Evolutionary conservation across 2,329 filamentous ascomycete genomes (phyloP), one percentile per base, ranked within the genome.

Genomic region (Fusarium chuoi): DNA sequence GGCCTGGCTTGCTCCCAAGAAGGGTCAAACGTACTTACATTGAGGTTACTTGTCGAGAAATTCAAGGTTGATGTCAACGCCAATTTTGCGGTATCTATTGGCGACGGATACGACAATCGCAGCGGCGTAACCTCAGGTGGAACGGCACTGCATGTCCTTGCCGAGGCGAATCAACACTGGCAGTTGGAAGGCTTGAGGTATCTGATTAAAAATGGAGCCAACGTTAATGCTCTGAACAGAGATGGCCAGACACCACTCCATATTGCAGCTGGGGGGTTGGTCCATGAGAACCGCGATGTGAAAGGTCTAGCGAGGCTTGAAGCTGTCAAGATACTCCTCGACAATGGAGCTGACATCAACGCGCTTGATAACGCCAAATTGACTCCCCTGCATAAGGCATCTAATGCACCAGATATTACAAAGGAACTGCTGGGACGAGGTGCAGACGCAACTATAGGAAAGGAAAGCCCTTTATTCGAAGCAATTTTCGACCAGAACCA

Each of bases 81-180:
- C 1, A 68, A 24, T 2, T 58, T 20, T 26, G 65, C 58, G 6
- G 28, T 30, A 14, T 4, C 3, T 3, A 30, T 24, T 3, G 20
- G 11, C 4, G 28, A 66, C 5, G 8, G 6, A 15, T n/a, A 28
- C 6, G 6, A 26, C 6, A 22, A 13, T 5, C 45, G 6, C 3
- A 5, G 20, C 1, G 28, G 60, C 4, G 39, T 57, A 6, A 18
- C 24, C 14, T 39, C 46, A 14, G 71, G 73, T 20, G 57, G 49
- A 3, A 76, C 69, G 5, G 74, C 72, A 20, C 62, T 77, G 2
- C 75, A 77, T 49, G 11, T 74, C 1, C 62, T 77, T 5, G 75
- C 75, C 6, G 60, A 68, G 13, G 74, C 54, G 6, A 48, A 60
- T 17, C 14, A 48, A 14, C 70, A 70, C 54, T 77, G 75, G 75